phyloP scores from a whole-genome alignment of 352 stramenopile species.

The Aphanomyces astaci region DNA sequence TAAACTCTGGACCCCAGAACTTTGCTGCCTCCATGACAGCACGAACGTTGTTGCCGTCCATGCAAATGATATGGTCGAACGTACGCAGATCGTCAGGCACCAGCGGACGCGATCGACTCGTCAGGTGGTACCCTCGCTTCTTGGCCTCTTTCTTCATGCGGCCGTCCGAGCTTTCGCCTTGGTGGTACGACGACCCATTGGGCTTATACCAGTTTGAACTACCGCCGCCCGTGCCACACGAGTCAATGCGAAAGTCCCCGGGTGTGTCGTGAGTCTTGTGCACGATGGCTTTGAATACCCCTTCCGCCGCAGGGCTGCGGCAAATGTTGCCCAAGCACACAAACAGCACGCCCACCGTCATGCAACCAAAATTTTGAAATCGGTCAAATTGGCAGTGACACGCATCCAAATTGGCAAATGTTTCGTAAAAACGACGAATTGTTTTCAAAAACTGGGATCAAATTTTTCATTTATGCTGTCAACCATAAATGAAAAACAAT shows the following conservation, averaged over 20 bases:
- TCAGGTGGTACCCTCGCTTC: conserved; percentile 78
- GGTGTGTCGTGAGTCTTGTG: conserved; percentile 18
- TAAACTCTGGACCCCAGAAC: conserved; percentile 57
- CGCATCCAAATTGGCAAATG: too few species aligned
- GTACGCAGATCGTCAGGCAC: conserved; percentile 57
- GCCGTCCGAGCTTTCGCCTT: conserved; percentile 68
- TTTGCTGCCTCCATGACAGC: conserved; percentile 74
- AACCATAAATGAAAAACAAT: too few species aligned
- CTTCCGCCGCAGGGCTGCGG: conserved; percentile 72
- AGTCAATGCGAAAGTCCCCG: conserved; percentile 61
- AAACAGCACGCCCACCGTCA: conserved; percentile 56
- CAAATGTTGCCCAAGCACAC: conserved; percentile 89
- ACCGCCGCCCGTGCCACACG: conserved; percentile 79
- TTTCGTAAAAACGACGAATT: too few species aligned
- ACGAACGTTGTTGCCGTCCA: conserved; percentile 80
- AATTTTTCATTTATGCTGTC: too few species aligned
- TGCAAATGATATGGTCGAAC: conserved; percentile 86
- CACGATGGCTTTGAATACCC: conserved; percentile 78
- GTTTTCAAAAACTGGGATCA: too few species aligned
- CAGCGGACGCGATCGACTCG: conserved; percentile 66
- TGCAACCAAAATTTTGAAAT: too few species aligned
- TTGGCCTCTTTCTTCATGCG: conserved; percentile 80
- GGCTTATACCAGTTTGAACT: conserved; percentile 70
- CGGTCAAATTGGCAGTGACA: too few species aligned
- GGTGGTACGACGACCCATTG: conserved; percentile 78